phyloP scores from a whole-genome alignment of 306 rosid genomes.

The Pachyrhizus erosus region DNA sequence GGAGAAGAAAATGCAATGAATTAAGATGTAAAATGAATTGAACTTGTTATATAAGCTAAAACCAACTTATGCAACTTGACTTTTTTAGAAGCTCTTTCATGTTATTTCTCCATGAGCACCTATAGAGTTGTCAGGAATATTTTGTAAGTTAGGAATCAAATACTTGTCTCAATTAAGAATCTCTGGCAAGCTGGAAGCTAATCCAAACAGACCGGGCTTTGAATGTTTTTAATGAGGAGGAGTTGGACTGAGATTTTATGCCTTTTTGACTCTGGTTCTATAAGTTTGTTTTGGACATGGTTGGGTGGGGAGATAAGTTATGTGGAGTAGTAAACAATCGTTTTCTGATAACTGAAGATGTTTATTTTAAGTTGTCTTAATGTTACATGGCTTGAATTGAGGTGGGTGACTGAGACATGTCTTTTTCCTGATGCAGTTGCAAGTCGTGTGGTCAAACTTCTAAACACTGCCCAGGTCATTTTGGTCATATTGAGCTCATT shows the following conservation, averaged over 20 bases:
- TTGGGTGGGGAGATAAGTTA: constrained; percentile 23
- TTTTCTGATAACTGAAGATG: not conserved
- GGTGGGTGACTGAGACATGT: constrained; percentile 28
- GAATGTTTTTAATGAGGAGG: not conserved
- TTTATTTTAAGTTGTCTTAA: not conserved
- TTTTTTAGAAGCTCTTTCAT: not conserved
- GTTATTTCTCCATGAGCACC: not conserved
- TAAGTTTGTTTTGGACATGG: not conserved
- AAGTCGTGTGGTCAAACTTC: constrained; percentile 67
- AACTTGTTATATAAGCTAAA: not conserved
- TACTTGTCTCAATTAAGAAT: not conserved
- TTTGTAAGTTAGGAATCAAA: not conserved
- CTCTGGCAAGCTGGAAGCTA: not conserved
- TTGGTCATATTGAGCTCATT: constrained; percentile 84
- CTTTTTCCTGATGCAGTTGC: constrained; percentile 69
- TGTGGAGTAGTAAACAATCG: not conserved
- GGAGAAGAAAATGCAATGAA: not conserved
- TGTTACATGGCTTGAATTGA: not conserved
- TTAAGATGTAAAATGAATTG: not conserved
- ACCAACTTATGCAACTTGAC: not conserved
- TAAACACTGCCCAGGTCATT: constrained; percentile 77
- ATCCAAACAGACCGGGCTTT: not conserved
- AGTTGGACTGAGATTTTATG: not conserved
- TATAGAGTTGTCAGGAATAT: not conserved
- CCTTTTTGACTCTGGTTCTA: not conserved